Evolutionary conservation across 768 basidiomycete species (phyloP), one percentile per base, ranked within the genome.

Genomic region (Lactarius vividus): DNA sequence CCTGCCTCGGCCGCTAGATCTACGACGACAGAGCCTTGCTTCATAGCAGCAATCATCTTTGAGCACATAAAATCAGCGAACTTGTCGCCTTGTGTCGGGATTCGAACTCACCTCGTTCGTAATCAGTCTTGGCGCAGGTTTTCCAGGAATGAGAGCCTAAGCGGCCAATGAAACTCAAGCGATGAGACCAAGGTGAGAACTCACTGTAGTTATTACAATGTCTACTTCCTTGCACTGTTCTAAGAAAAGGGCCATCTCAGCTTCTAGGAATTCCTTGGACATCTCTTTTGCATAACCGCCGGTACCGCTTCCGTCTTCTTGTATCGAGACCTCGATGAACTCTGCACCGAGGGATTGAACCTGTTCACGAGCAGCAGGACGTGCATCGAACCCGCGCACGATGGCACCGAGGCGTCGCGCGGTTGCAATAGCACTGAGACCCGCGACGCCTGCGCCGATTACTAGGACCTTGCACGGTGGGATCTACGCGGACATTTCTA

Each of bases 211-310:
- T 69, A 94, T 85, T 63, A 95, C 82, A 64, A 95, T 94, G 73
- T 95, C 93, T 13, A 94, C 93, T 26, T 94, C 92, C 73, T 88
- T 91, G 76, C 87, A 89, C 74, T 95, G 93, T 74, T 89, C 86
- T 84, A 89, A 82, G 78, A 95, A 94, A 53, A 95, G 81, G 0
- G 87, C 86, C 92, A 94, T 92, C 74, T 94, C 92, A 13, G 91
- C 92, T 57, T 86, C 89, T 64, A 93, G 86, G 74, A 93, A 94
- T 74, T 91, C 91, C 78, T 92, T 91, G 33, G 89, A 91, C 92
- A 94, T 94, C 68, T 87, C 85, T 76, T 94, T 94, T 28, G 92
- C 93, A 72, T 95, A 95, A 33, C 93, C 93, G 29, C 93, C 93
- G 18, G 80, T 84, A 6, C 88, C 93, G 33, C 87, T 85, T 18